phyloP scores from a whole-genome alignment of 2,329 filamentous ascomycete species.

The Onygena corvina region DNA sequence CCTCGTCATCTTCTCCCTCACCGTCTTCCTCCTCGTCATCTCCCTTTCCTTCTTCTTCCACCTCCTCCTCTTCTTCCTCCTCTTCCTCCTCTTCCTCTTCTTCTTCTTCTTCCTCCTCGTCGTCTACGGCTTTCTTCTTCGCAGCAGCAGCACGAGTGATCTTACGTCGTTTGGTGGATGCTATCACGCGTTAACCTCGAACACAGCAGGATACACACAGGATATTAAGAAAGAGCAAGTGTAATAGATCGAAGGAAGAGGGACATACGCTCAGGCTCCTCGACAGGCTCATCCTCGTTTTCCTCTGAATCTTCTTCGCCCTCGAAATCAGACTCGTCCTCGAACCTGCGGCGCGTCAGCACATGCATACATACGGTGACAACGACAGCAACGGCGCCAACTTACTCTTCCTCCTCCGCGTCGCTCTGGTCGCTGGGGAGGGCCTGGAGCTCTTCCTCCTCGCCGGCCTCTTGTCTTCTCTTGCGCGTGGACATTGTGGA shows the following conservation, averaged over 20 bases:
- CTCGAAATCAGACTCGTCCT: conserved; percentile 22
- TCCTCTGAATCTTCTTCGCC: conserved; percentile 19
- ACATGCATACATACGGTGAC: not conserved
- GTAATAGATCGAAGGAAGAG: not conserved
- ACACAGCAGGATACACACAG: not conserved
- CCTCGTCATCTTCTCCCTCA: conserved; percentile 17
- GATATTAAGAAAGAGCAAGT: not conserved
- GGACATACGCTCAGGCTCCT: conserved; percentile 16
- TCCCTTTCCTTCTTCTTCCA: conserved; percentile 20
- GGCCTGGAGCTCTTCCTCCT: conserved; percentile 37
- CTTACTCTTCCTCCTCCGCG: conserved; percentile 31
- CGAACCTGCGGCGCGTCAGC: conserved; percentile 20
- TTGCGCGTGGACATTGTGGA: conserved; percentile 37
- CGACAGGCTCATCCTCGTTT: conserved; percentile 19
- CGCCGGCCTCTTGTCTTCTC: conserved; percentile 40
- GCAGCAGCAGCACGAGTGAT: conserved; percentile 15
- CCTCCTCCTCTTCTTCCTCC: conserved; percentile 18
- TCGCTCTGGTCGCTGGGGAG: conserved; percentile 40
- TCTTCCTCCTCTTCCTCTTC: conserved; percentile 23
- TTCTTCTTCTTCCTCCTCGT: conserved; percentile 18
- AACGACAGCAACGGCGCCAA: not conserved
- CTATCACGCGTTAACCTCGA: not conserved
- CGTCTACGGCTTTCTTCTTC: conserved; percentile 5
- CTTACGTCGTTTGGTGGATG: conserved; percentile 21
- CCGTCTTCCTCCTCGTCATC: conserved; percentile 21